Evolutionary conservation across 2,329 filamentous ascomycete genomes (phyloP), one percentile per base, ranked within the genome.

Genomic region (Hymenoscyphus fructigenus): DNA sequence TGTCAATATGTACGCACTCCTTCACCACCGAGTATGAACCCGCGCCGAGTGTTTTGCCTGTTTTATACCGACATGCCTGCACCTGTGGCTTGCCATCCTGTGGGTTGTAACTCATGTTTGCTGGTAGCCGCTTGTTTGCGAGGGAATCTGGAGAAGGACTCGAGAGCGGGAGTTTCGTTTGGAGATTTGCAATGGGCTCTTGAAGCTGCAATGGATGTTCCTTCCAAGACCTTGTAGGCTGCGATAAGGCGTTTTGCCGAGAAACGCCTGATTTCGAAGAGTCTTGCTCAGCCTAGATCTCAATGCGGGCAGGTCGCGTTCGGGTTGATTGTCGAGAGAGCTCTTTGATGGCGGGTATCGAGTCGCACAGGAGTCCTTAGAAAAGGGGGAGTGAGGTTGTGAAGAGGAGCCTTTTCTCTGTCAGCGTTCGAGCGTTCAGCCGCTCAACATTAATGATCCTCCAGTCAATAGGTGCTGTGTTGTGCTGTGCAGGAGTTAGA

Each of bases 1-100:
- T 98, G 73, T 98, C 94, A 75, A 98, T 98, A 78, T 99, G 95
- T 32, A 98, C 93, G 77, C 95, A 99, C 81, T 99, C 95, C 79
- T 98, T 98, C 68, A 99, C 95, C 59, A 98, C 95, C 44, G 93
- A 97, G 80, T 99, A 99, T 64, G 93, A 97, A 69, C 95, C 95
- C 38, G 95, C 93, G 68, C 95, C 95, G 63, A 99, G 83, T 28
- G 95, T 98, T 84, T 99, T 99, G 69, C 95, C 95, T 6, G 96
- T 97, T 82, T 98, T 99, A 84, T 99, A 99, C 72, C 93, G 88
- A 78, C 94, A 99, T 73, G 95, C 93, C 80, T 98, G 93, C 68
- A 98, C 87, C 65, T 72, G 68, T 50, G 66, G 70, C 64, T 69
- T 70, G 64, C 57, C 67, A 57, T 72, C 70, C 36, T 69, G 68